Evolutionary conservation across 192 early-diverging fungal species (phyloP), one percentile per base, ranked within the genome.

Genomic region (Rhizophlyctis rosea): DNA sequence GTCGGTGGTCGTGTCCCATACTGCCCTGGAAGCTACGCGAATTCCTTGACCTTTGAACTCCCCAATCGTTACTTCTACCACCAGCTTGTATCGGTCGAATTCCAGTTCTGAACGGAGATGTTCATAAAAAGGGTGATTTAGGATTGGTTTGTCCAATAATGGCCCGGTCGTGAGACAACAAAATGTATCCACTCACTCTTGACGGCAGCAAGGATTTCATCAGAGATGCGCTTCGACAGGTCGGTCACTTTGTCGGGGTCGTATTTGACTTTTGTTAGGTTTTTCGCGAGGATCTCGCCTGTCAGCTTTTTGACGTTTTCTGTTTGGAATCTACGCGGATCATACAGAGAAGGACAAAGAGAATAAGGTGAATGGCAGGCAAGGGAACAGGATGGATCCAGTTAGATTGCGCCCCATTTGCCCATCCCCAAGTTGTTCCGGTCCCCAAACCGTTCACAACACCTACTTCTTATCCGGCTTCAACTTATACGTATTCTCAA

Each of bases 11-110:
- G 79, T 78, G 47, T 85, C 81, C 81, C 79, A 83, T 4, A 85
- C 58, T 18, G 67, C 65, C 7, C 83, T 47, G 7, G 75, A 78
- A 14, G 83, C 79, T 2, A 76, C 71, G 18, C 77, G 69, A 44
- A 85, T 77, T 25, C 83, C 81, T 51, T 85, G 83, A 0, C 81
- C 83, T 36, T 81, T 84, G 59, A 84, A 84, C 56, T 84, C 83
- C 21, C 81, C 78, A 27, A 84, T 76, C 3, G 70, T 66, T 4
- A 85, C 77, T 29, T 85, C 76, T 24, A 81, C 79, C 5, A 85
- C 75, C 50, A 76, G 63, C 59, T 84, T 84, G 79, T 81, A 84
- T 16, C 83, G 61, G 9, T 80, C 78, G 50, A 67, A 79, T 2
- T 77, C 75, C 4, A 85, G 70, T 61, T 82, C 83, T 85, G 67